These are phyloP conservation scores for Chenopodium suecicum DNA, from an alignment of 148 eudicot species.

Conservation along the genomic window DNA sequence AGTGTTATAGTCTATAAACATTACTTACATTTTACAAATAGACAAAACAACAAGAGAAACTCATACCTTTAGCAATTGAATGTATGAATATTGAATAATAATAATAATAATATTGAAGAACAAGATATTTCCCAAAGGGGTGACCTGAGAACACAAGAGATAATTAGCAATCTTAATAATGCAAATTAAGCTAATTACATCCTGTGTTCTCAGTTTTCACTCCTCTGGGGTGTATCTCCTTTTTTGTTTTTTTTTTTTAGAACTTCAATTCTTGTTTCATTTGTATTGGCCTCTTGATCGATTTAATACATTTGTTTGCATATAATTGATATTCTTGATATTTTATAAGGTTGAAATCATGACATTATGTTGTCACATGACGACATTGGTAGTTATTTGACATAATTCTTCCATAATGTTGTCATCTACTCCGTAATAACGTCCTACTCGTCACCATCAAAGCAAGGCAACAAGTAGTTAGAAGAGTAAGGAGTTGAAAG, in stretches of 20 bases:
- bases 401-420: constrained; percentile 1
- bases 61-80: no score
- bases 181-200: constrained; percentile 7
- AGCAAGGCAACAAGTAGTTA: no score
- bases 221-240: constrained; percentile 27
- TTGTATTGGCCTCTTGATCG: not conserved
- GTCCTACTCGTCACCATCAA: not conserved
- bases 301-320: not conserved
- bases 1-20: no score
- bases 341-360: not conserved
- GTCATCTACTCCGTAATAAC: not conserved
- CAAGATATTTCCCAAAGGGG: constrained; percentile 33
- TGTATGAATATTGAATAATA: not conserved
- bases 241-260: not conserved
- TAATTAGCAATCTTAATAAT: not conserved
- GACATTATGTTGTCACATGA: constrained; percentile 16
- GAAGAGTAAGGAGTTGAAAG: no score
- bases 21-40: no score
- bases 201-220: constrained; percentile 37
- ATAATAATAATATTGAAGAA: not conserved
- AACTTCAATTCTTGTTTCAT: not conserved
- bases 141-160: constrained; percentile 38
- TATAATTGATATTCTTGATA: not conserved
- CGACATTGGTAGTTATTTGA: not conserved
- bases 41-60: not conserved